Evolutionary conservation across 495 filamentous ascomycete species (phyloP).

Genomic region (Lepidopterella palustris): DNA sequence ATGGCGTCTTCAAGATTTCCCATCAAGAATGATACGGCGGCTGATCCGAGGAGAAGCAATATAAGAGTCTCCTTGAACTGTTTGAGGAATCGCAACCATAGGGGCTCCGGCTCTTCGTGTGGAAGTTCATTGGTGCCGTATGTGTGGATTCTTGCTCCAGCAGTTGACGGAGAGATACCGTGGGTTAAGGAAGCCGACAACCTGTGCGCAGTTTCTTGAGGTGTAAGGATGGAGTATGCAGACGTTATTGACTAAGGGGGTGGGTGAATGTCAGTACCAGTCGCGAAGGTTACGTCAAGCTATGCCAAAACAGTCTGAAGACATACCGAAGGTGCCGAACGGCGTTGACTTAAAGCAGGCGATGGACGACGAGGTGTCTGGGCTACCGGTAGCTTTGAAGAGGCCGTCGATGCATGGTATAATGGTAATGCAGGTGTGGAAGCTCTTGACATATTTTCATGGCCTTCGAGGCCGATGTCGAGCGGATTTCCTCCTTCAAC

Average conservation of each 20-base stretch:
- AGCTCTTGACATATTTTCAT: constrained; percentile 58
- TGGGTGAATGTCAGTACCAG: constrained; percentile 3
- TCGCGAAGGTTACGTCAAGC: not conserved
- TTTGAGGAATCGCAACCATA: constrained; percentile 91
- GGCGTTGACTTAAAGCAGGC: constrained; percentile 11
- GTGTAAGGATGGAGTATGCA: constrained; percentile 56
- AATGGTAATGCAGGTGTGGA: constrained; percentile 50
- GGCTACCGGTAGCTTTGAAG: constrained; percentile 37
- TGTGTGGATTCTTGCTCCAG: constrained; percentile 65
- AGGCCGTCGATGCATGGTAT: constrained; percentile 45
- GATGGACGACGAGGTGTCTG: constrained; percentile 25
- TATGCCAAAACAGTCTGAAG: not conserved
- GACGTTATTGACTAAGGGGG: constrained; percentile 50
- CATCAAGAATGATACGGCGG: constrained; percentile 81
- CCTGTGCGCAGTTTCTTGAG: constrained; percentile 68
- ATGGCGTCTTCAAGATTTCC: constrained; percentile 94
- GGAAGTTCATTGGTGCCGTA: constrained; percentile 93
- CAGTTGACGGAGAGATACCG: constrained; percentile 75
- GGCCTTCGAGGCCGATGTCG: constrained; percentile 10
- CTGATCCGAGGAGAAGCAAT: constrained; percentile 84
- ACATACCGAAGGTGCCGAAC: constrained; percentile 22
- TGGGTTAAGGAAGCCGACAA: constrained; percentile 75
- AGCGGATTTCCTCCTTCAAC: not conserved
- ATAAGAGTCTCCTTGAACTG: constrained; percentile 93
- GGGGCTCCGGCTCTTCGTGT: constrained; percentile 83